These are phyloP conservation scores for Neonectria hederae DNA, from an alignment of 2,329 filamentous ascomycete genomes.

Conservation along the genomic window DNA sequence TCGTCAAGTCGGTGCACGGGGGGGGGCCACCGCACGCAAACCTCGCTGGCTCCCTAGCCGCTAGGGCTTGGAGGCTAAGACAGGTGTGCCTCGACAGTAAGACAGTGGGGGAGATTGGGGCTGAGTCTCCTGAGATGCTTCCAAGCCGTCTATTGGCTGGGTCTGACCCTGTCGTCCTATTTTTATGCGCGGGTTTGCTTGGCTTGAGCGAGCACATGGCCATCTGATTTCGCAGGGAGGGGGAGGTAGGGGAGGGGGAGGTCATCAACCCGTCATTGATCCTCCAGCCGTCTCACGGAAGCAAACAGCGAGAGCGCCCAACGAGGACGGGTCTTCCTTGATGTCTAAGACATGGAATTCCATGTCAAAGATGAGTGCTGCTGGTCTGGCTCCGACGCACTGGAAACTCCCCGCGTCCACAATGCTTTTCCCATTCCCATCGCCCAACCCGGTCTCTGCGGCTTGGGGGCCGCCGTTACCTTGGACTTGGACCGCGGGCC, in stretches of 20 bases:
- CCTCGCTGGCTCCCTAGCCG: slow-evolving; percentile 13
- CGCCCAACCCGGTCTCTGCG: neutral
- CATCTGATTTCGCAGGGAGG: neutral
- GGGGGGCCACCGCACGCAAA: neutral
- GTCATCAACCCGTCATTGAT: slow-evolving; percentile 11
- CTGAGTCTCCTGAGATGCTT: slow-evolving; percentile 20
- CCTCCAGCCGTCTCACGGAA: neutral
- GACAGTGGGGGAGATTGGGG: slow-evolving; percentile 17
- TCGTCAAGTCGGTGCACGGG: neutral
- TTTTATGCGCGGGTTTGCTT: slow-evolving; percentile 16
- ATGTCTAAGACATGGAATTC: neutral
- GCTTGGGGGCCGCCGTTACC: slow-evolving; percentile 12
- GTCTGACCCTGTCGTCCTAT: slow-evolving; percentile 21
- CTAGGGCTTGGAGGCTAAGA: slow-evolving; percentile 25
- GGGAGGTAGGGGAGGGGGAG: slow-evolving; percentile 14
- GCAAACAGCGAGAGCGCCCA: slow-evolving; percentile 1
- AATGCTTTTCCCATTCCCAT: neutral
- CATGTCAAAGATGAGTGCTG: neutral
- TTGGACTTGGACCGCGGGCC: slow-evolving; percentile 6
- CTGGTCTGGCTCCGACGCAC: neutral
- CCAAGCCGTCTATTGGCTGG: slow-evolving; percentile 16
- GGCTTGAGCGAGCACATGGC: neutral
- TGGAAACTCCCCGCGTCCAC: slow-evolving; percentile 12
- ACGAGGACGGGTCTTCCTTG: neutral
- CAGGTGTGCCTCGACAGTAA: slow-evolving; percentile 3